A percentile compares a stretch with the other conserved stretches of the same genome.
Evolutionary conservation across 495 filamentous ascomycete genomes (phyloP).

Genomic region (Neurospora hispaniola): DNA sequence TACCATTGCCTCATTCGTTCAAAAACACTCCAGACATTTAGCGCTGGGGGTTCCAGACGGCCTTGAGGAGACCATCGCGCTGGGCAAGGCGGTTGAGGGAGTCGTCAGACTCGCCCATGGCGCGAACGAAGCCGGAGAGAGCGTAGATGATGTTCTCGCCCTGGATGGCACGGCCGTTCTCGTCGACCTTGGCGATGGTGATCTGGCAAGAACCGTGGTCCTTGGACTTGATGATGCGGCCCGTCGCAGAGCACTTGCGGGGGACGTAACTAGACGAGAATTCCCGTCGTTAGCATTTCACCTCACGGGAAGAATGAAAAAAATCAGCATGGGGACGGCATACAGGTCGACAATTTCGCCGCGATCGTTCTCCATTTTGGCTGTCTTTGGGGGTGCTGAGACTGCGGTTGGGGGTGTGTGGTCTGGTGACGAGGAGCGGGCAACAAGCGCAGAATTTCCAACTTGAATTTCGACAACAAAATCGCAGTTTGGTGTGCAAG

Average conservation of each 20-base stretch:
- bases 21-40: slow-evolving; percentile 27
- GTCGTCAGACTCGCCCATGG: slow-evolving; percentile 97
- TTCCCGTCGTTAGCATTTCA: background rate
- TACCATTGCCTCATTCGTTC: slow-evolving; percentile 15
- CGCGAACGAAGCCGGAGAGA: slow-evolving; percentile 93
- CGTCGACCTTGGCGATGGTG: slow-evolving; percentile 87
- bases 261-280: slow-evolving; percentile 72
- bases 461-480: slow-evolving; percentile 19
- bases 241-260: slow-evolving; percentile 92
- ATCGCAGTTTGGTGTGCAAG: slow-evolving; percentile 19
- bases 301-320: too few species aligned
- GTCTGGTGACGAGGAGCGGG: slow-evolving; percentile 18
- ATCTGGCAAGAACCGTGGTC: slow-evolving; percentile 92
- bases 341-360: slow-evolving; percentile 99
- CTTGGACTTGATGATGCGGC: slow-evolving; percentile 99
- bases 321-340: slow-evolving; percentile 20
- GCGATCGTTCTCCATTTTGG: slow-evolving; percentile 34
- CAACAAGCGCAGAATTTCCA: slow-evolving; percentile 19
- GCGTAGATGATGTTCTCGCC: slow-evolving; percentile 97
- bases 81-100: slow-evolving; percentile 89
- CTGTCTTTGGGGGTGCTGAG: slow-evolving; percentile 19
- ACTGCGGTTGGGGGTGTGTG: slow-evolving; percentile 16
- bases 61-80: slow-evolving; percentile 91
- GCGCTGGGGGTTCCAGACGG: slow-evolving; percentile 82
- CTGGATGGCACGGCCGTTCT: slow-evolving; percentile 86